These are phyloP conservation scores for Coemansia sp. DNA, from an alignment of 192 early-diverging fungal genomes.

Conservation along the genomic window DNA sequence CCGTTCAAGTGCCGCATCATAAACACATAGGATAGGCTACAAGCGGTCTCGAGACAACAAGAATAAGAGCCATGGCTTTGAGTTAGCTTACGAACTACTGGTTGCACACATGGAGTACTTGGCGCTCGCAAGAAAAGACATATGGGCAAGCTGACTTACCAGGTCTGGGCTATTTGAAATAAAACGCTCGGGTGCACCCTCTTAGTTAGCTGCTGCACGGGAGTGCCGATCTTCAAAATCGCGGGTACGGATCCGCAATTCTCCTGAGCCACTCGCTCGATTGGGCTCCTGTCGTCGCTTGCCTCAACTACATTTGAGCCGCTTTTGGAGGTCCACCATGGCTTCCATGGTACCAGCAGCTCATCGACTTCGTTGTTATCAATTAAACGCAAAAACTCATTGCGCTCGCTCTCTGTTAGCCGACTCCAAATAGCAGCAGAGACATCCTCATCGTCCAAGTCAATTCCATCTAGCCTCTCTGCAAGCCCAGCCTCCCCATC, in stretches of 20 bases:
- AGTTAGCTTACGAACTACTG: neutral
- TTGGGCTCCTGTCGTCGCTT: neutral
- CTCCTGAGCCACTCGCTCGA: neutral
- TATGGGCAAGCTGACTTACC: constrained; percentile 9
- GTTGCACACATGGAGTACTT: neutral
- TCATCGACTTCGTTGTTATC: constrained; percentile 9
- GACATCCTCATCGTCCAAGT: constrained; percentile 9
- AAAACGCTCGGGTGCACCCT: constrained; percentile 50
- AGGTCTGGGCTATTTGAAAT: constrained; percentile 36
- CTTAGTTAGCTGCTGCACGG: constrained; percentile 22
- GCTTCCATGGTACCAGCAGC: constrained; percentile 27
- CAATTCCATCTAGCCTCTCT: constrained; percentile 26
- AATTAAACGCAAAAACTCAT: constrained; percentile 26
- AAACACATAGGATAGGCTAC: constrained; percentile 41
- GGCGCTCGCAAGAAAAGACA: neutral
- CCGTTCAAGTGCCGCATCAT: constrained; percentile 49
- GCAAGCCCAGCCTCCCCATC: constrained; percentile 1
- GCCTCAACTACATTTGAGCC: constrained; percentile 15
- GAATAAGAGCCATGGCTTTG: neutral
- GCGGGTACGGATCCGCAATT: neutral
- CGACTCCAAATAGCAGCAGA: constrained; percentile 22
- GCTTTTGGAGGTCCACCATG: constrained; percentile 29
- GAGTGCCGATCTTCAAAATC: constrained; percentile 24
- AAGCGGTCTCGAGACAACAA: neutral
- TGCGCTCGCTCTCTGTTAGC: constrained; percentile 22